Evolutionary conservation across 2,329 filamentous ascomycete species (phyloP).

Genomic region (Xylaria sp.): DNA sequence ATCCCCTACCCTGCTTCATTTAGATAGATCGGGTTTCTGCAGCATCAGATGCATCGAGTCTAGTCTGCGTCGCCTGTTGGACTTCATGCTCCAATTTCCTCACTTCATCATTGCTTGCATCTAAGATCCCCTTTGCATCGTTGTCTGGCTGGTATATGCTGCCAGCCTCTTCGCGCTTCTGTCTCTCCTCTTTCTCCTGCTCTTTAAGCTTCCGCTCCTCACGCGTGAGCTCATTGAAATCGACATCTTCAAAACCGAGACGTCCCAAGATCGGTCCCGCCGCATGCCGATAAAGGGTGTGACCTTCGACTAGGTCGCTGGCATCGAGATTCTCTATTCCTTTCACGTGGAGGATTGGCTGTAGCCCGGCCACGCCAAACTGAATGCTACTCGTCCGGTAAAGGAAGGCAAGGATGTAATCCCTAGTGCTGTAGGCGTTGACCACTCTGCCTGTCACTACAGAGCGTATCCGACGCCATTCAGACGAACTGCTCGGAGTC

Average conservation of each 20-base stretch:
- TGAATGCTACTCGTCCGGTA: slow-evolving; percentile 87
- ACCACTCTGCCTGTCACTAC: slow-evolving; percentile 85
- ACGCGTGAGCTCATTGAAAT: slow-evolving; percentile 52
- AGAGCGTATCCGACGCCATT: slow-evolving; percentile 82
- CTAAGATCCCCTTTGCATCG: slow-evolving; percentile 19
- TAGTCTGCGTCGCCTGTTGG: slow-evolving; percentile 27
- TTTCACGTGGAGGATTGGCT: slow-evolving; percentile 73
- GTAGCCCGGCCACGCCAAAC: slow-evolving; percentile 84
- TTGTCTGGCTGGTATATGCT: slow-evolving; percentile 23
- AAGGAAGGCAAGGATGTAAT: slow-evolving; percentile 88
- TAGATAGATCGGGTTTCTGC: neutral
- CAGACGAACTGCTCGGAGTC: slow-evolving; percentile 73
- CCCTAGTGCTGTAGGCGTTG: slow-evolving; percentile 87
- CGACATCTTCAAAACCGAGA: slow-evolving; percentile 75
- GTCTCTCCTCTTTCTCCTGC: slow-evolving; percentile 44
- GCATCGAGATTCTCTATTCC: slow-evolving; percentile 76
- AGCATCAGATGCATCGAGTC: neutral
- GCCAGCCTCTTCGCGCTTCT: slow-evolving; percentile 41
- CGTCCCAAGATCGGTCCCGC: slow-evolving; percentile 73
- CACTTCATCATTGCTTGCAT: slow-evolving; percentile 36
- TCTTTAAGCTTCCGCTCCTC: slow-evolving; percentile 40
- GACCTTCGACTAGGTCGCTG: slow-evolving; percentile 73
- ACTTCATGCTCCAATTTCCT: slow-evolving; percentile 35
- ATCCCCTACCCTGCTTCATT: slow-evolving; percentile 2
- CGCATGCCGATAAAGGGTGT: slow-evolving; percentile 76